phyloP scores from a whole-genome alignment of 1,284 basidiomycete genomes.

The Microbotryomycetes sp. region DNA sequence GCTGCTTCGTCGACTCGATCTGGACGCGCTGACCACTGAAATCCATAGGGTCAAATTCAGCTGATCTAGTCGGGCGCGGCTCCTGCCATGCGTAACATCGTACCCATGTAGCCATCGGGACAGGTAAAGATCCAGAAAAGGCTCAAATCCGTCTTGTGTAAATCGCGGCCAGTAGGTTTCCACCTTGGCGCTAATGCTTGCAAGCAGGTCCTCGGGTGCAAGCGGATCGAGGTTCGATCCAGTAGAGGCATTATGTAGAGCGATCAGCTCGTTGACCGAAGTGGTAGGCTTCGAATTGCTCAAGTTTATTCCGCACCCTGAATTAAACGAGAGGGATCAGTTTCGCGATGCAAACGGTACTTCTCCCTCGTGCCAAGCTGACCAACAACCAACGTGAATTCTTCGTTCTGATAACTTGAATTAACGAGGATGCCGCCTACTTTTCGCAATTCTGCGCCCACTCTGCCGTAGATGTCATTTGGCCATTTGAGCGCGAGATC shows the following conservation, averaged over 20 bases:
- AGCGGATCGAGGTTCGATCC: conserved; percentile 44
- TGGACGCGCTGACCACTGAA: conserved; percentile 74
- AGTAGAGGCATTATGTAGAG: conserved; percentile 37
- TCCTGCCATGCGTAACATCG: conserved; percentile 34
- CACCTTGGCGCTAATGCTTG: conserved; percentile 68
- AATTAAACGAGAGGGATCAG: not conserved
- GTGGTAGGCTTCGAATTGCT: conserved; percentile 75
- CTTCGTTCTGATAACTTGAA: conserved; percentile 66
- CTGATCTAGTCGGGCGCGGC: not conserved
- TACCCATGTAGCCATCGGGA: conserved; percentile 82
- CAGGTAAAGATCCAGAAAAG: conserved; percentile 51
- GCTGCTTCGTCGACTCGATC: conserved; percentile 59
- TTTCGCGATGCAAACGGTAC: not conserved
- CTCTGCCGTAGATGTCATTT: conserved; percentile 82
- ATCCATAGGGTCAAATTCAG: not conserved
- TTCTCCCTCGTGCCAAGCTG: conserved; percentile 33
- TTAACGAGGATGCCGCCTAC: conserved; percentile 88
- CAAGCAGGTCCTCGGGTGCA: conserved; percentile 66
- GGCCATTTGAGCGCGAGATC: conserved; percentile 89
- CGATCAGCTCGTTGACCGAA: conserved; percentile 63
- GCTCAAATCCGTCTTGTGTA: conserved; percentile 46
- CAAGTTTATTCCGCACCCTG: conserved; percentile 86
- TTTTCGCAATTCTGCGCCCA: conserved; percentile 54
- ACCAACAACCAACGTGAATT: conserved; percentile 75
- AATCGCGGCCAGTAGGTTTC: conserved; percentile 72